Conservation (phyloP, 495 filamentous ascomycete species). For the Penicillium lividum region DNA sequence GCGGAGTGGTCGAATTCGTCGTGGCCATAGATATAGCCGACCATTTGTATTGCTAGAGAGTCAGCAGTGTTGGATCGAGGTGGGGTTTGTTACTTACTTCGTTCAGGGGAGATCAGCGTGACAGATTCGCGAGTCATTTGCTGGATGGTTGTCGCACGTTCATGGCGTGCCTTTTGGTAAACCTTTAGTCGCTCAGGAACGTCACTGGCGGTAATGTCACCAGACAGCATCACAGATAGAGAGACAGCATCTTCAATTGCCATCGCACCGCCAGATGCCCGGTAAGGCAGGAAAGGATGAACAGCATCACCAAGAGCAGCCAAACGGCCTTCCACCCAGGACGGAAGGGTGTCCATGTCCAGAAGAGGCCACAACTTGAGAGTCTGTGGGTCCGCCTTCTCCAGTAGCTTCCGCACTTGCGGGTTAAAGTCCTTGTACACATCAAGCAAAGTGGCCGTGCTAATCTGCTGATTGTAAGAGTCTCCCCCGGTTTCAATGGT, state of each 20-base stretch:
- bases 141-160: slow-evolving; percentile 57
- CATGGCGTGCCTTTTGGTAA: slow-evolving; percentile 57
- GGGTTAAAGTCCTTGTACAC: slow-evolving; percentile 54
- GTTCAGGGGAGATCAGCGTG: slow-evolving; percentile 16
- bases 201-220: slow-evolving; percentile 37
- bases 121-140: slow-evolving; percentile 45
- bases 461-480: slow-evolving; percentile 50
- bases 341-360: slow-evolving; percentile 57
- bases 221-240: slow-evolving; percentile 52
- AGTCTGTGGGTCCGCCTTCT: slow-evolving; percentile 48
- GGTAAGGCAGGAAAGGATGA: slow-evolving; percentile 60
- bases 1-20: slow-evolving; percentile 59
- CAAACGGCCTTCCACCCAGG: slow-evolving; percentile 51
- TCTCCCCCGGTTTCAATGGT: slow-evolving; percentile 27
- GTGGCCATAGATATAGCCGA: slow-evolving; percentile 59
- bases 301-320: slow-evolving; percentile 62
- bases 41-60: slow-evolving; percentile 47
- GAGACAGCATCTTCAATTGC: slow-evolving; percentile 65
- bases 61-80: background rate
- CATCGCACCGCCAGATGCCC: slow-evolving; percentile 56
- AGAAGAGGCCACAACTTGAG: slow-evolving; percentile 60
- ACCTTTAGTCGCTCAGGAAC: slow-evolving; percentile 55
- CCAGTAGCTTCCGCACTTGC: slow-evolving; percentile 42
- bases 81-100: slow-evolving; percentile 19
- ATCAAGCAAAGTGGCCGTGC: slow-evolving; percentile 47